Evolutionary conservation across 1,139 yeast species (phyloP).

Genomic region (Magnusiomyces sp.): DNA sequence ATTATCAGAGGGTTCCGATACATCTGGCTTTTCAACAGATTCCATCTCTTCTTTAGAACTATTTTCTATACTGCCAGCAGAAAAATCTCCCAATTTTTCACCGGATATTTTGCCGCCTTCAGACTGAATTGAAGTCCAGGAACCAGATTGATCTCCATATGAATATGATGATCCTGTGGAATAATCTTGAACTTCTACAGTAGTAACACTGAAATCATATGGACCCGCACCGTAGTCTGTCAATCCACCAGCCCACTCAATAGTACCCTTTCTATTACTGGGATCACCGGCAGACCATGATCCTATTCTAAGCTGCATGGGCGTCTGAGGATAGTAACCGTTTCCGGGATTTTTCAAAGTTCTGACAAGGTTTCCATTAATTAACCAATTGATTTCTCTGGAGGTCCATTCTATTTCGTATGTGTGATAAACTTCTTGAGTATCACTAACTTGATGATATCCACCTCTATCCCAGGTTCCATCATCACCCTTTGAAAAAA

Average conservation of each 20-base stretch:
- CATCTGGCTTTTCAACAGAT: background rate
- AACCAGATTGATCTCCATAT: slow-evolving; percentile 57
- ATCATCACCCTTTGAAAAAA: slow-evolving; percentile 71
- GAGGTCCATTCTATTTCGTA: slow-evolving; percentile 79
- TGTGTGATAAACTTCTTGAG: slow-evolving; percentile 56
- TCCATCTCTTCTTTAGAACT: no score
- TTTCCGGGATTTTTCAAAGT: slow-evolving; percentile 43
- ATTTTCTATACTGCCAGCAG: no score
- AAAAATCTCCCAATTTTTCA: no score
- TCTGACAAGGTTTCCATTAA: slow-evolving; percentile 57
- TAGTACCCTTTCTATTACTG: slow-evolving; percentile 53
- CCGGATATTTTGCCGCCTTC: slow-evolving; percentile 38
- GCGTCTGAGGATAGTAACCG: slow-evolving; percentile 60
- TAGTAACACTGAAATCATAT: slow-evolving; percentile 57
- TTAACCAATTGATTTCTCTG: slow-evolving; percentile 49
- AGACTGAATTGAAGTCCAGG: slow-evolving; percentile 60
- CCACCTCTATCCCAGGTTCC: slow-evolving; percentile 72
- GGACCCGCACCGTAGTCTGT: slow-evolving; percentile 62
- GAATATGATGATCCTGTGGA: slow-evolving; percentile 65
- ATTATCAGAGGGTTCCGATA: no score
- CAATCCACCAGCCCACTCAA: slow-evolving; percentile 80
- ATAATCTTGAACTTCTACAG: slow-evolving; percentile 61
- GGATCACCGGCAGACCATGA: slow-evolving; percentile 82
- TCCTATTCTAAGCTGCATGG: slow-evolving; percentile 64
- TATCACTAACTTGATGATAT: slow-evolving; percentile 50